These are phyloP conservation scores for Entomortierella lignicola DNA, from an alignment of 192 early-diverging fungal species.

Conservation along the genomic window DNA sequence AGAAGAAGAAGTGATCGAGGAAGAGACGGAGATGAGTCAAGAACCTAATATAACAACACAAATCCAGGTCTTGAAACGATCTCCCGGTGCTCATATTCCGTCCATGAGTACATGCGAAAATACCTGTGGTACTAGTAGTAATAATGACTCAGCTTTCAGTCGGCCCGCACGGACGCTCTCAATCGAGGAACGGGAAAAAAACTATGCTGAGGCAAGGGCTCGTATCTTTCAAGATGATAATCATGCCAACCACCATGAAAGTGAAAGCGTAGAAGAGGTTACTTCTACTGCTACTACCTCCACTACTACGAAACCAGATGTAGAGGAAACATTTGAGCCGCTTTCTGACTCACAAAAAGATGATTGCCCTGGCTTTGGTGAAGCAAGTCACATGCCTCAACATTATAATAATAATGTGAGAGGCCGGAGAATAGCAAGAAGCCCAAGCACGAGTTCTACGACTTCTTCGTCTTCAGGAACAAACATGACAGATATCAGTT, in stretches of 20 bases:
- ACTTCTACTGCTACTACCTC: too few species aligned
- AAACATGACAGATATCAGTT: slow-evolving; percentile 4
- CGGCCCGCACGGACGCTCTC: slow-evolving; percentile 54
- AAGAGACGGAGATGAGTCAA: not conserved
- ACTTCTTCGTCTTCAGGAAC: slow-evolving; percentile 15
- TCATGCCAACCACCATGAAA: not conserved
- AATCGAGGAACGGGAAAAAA: slow-evolving; percentile 71
- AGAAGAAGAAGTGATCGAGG: not conserved
- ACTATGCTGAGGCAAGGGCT: slow-evolving; percentile 76
- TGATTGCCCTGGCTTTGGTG: too few species aligned
- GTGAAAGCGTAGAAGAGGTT: not conserved
- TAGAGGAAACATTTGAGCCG: too few species aligned
- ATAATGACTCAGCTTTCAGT: not conserved
- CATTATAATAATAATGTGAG: not conserved
- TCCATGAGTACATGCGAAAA: slow-evolving; percentile 18
- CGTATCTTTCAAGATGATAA: slow-evolving; percentile 66
- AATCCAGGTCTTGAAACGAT: slow-evolving; percentile 62
- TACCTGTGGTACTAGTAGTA: not conserved
- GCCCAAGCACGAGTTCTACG: slow-evolving; percentile 15
- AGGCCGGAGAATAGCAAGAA: not conserved
- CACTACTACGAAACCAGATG: too few species aligned
- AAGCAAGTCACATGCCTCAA: not conserved
- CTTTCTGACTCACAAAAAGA: too few species aligned
- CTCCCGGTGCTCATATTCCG: slow-evolving; percentile 6
- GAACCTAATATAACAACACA: slow-evolving; percentile 12